Evolutionary conservation across 1,139 yeast genomes (phyloP).

Genomic region (Magnusiomyces tetraspermus): DNA sequence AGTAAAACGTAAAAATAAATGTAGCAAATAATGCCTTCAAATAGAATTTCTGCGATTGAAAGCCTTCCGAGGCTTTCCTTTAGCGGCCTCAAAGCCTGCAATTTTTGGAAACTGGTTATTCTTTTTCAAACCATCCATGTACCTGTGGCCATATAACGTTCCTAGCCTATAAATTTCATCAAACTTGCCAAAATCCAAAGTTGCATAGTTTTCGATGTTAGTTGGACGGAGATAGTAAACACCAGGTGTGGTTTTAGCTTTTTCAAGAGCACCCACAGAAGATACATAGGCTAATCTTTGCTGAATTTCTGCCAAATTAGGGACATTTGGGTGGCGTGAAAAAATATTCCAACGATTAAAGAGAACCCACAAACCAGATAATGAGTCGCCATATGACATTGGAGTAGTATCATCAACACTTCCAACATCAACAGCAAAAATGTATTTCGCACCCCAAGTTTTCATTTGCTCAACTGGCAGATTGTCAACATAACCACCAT

Average conservation of each 20-base stretch:
- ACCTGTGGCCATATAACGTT: conserved; percentile 55
- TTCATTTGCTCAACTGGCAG: conserved; percentile 85
- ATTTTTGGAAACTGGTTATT: conserved; percentile 51
- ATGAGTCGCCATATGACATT: conserved; percentile 84
- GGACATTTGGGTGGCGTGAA: conserved; percentile 77
- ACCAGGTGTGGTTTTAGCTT: conserved; percentile 76
- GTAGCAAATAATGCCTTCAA: conserved; percentile 25
- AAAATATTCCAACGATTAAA: conserved; percentile 87
- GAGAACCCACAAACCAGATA: conserved; percentile 87
- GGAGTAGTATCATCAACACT: conserved; percentile 88
- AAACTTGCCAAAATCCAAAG: conserved; percentile 84
- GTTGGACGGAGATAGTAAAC: conserved; percentile 92
- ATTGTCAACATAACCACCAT: conserved; percentile 94
- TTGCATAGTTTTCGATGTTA: conserved; percentile 73
- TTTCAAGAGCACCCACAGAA: conserved; percentile 84
- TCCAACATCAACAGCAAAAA: conserved; percentile 96
- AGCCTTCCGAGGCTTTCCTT: conserved; percentile 24
- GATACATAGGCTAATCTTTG: conserved; percentile 89
- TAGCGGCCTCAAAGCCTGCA: conserved; percentile 40
- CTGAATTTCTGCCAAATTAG: conserved; percentile 92
- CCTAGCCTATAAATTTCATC: conserved; percentile 86
- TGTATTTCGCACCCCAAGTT: conserved; percentile 72
- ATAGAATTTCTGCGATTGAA: conserved; percentile 55
- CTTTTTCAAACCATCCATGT: conserved; percentile 45
- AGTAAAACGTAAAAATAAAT: background rate